phyloP scores from a whole-genome alignment of 2,329 filamentous ascomycete species.

The Cytospora piceae region DNA sequence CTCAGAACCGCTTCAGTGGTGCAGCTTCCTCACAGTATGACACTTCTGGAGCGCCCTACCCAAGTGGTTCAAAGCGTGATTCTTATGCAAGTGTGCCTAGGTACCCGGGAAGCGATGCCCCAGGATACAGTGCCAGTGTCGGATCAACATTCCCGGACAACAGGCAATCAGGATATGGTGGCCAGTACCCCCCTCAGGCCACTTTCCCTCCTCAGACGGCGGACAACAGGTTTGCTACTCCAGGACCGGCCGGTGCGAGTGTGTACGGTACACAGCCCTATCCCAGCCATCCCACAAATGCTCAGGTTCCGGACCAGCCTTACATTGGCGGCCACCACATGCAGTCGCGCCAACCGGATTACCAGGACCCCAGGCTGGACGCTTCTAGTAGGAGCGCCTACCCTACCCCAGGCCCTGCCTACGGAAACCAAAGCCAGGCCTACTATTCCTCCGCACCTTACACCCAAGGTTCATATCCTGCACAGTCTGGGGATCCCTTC shows the following conservation, averaged over 20 bases:
- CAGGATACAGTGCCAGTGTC: conserved; percentile 48
- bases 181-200: conserved; percentile 27
- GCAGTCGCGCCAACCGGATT: conserved; percentile 6
- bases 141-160: conserved; percentile 34
- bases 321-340: conserved; percentile 7
- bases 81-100: conserved; percentile 48
- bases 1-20: conserved; percentile 44
- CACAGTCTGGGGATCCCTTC: conserved; percentile 56
- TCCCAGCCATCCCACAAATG: conserved; percentile 14
- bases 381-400: conserved; percentile 18
- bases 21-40: conserved; percentile 34
- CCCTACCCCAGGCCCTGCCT: conserved; percentile 2
- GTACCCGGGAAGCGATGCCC: conserved; percentile 55
- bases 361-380: conserved; percentile 27
- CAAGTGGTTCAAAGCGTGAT: conserved; percentile 27
- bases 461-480: conserved; percentile 39
- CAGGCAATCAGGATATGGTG: conserved; percentile 35
- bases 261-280: conserved; percentile 21
- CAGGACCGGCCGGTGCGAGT: conserved; percentile 8
- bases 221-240: conserved; percentile 26
- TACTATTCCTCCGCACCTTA: conserved; percentile 40
- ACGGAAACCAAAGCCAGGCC: conserved; percentile 12
- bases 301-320: conserved; percentile 2
- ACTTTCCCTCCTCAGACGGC: conserved; percentile 11
- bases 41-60: conserved; percentile 22